These are phyloP conservation scores for Lachancea sp. DNA, from an alignment of 805 yeast genomes.

Conservation along the genomic window DNA sequence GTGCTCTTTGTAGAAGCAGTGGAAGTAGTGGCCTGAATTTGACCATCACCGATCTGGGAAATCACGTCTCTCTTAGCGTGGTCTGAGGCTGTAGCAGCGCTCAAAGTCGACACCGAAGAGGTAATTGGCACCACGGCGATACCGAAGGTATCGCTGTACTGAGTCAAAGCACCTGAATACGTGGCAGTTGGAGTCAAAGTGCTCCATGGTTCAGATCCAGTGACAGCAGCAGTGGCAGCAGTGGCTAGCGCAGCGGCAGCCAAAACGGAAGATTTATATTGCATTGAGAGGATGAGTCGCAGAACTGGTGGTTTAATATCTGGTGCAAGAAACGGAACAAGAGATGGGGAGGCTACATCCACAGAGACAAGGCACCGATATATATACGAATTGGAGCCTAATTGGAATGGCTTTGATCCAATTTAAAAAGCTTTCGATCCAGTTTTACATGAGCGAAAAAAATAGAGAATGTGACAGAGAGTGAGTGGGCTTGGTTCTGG, in stretches of 20 bases:
- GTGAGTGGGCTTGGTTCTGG: too few species aligned
- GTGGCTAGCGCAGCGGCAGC: constrained; percentile 33
- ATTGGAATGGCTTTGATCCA: constrained; percentile 1
- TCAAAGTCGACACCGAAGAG: constrained; percentile 19
- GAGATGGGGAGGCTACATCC: too few species aligned
- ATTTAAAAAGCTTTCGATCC: too few species aligned
- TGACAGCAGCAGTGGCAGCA: constrained; percentile 38
- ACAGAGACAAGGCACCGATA: background rate
- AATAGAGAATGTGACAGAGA: too few species aligned
- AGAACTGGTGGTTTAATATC: constrained; percentile 21
- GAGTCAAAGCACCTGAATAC: constrained; percentile 35
- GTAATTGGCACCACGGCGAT: constrained; percentile 38
- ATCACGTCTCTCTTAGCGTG: constrained; percentile 27
- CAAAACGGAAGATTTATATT: constrained; percentile 20
- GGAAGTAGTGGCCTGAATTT: constrained; percentile 23
- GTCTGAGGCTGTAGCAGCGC: constrained; percentile 30
- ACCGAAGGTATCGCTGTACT: constrained; percentile 37
- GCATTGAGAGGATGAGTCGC: constrained; percentile 7
- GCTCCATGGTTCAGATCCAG: constrained; percentile 36
- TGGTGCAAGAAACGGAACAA: constrained; percentile 13
- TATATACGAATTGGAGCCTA: background rate
- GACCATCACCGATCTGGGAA: constrained; percentile 28
- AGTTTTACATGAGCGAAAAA: too few species aligned
- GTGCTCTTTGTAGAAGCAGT: constrained; percentile 16
- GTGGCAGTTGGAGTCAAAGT: constrained; percentile 39